These are phyloP conservation scores for Stylosanthes scabra DNA, from an alignment of 331 rosid species.

Conservation along the genomic window DNA sequence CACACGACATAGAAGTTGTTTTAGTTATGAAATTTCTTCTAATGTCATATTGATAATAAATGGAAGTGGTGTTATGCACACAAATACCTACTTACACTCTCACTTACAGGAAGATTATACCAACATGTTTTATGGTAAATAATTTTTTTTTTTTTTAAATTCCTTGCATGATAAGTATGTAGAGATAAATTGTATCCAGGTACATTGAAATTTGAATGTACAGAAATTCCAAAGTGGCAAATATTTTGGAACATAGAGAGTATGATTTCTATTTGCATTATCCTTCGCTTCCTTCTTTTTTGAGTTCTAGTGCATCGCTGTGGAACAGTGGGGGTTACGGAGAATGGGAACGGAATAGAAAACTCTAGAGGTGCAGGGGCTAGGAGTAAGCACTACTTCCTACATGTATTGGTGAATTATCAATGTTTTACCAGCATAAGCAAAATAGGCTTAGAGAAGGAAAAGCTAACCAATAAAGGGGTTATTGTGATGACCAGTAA, in stretches of 20 bases:
- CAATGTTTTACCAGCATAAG: not conserved
- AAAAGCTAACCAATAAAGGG: not conserved
- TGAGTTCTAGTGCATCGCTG: not conserved
- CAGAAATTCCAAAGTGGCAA: too few species aligned
- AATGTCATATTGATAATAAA: not conserved
- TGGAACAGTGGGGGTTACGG: too few species aligned
- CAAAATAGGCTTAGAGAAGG: not conserved
- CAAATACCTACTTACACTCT: too few species aligned
- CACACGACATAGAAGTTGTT: constrained; percentile 12
- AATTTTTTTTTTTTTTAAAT: too few species aligned
- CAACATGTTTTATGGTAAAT: too few species aligned
- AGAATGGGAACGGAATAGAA: too few species aligned
- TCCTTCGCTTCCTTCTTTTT: not conserved
- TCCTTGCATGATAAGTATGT: not conserved
- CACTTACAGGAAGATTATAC: too few species aligned
- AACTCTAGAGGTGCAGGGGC: too few species aligned
- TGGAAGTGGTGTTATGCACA: not conserved
- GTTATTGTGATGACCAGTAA: not conserved
- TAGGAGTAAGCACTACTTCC: too few species aligned
- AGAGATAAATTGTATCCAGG: too few species aligned
- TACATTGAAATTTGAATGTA: too few species aligned
- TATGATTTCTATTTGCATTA: not conserved
- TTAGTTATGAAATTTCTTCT: not conserved
- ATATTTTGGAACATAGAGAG: too few species aligned
- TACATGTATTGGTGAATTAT: not conserved